Percentiles rank a stretch among this genome's conserved stretches.
Conservation (phyloP, 2,329 filamentous ascomycete species). For the Colletotrichum orbiculare region DNA sequence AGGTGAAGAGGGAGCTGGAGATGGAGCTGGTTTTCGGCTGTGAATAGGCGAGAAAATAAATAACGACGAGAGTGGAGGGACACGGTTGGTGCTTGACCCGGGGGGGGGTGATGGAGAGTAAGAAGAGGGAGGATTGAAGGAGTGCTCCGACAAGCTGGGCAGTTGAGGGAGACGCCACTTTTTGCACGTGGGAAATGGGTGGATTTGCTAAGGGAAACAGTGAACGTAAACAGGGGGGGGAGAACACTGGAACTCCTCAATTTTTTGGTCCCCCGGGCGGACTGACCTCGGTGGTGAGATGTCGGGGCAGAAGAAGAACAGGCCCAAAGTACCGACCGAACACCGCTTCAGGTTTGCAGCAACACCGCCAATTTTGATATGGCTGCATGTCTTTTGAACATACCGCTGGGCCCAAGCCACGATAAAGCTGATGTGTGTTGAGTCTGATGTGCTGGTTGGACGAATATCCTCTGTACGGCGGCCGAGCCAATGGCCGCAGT, state of each 20-base stretch:
- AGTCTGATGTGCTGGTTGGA: slow-evolving; percentile 1
- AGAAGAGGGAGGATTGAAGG: slow-evolving; percentile 10
- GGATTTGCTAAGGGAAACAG: slow-evolving; percentile 29
- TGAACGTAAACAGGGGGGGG: slow-evolving; percentile 8
- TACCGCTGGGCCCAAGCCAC: too few species aligned
- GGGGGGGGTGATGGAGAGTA: slow-evolving; percentile 9
- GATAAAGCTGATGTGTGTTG: slow-evolving; percentile 1
- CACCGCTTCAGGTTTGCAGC: too few species aligned
- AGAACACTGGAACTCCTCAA: slow-evolving; percentile 26
- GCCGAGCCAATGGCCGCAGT: slow-evolving; percentile 19
- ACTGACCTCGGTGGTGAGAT: slow-evolving; percentile 24
- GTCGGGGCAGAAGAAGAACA: not conserved
- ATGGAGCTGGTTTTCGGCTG: slow-evolving; percentile 1
- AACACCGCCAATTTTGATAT: too few species aligned
- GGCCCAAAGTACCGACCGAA: too few species aligned
- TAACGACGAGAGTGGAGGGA: slow-evolving; percentile 8
- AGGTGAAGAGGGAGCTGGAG: slow-evolving; percentile 11
- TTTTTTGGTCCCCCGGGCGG: slow-evolving; percentile 24
- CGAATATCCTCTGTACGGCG: not conserved
- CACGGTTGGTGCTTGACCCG: slow-evolving; percentile 19
- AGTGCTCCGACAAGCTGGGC: slow-evolving; percentile 6
- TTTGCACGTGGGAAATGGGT: slow-evolving; percentile 37
- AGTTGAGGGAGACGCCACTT: slow-evolving; percentile 33
- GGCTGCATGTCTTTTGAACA: too few species aligned
- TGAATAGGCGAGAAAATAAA: not conserved